These are phyloP conservation scores for Schwanniomyces vanrijiae DNA, from an alignment of 805 yeast species.

Conservation along the genomic window DNA sequence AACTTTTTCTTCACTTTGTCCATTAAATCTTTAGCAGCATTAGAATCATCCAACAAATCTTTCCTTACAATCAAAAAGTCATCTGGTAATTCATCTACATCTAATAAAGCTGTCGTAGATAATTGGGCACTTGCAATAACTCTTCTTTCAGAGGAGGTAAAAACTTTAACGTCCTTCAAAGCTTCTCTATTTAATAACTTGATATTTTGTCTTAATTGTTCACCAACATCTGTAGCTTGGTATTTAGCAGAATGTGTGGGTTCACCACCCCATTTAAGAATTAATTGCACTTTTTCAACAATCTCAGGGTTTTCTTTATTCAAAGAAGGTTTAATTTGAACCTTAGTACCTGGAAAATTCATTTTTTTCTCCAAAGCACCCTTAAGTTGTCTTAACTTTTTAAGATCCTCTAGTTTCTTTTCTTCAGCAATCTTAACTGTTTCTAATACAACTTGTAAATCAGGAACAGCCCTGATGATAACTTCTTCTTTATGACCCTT, in stretches of 20 bases:
- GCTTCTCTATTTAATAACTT: slow-evolving; percentile 82
- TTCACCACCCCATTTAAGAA: slow-evolving; percentile 99
- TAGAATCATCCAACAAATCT: slow-evolving; percentile 91
- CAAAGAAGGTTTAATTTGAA: slow-evolving; percentile 89
- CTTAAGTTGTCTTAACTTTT: slow-evolving; percentile 72
- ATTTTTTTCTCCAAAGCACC: slow-evolving; percentile 86
- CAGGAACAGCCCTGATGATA: slow-evolving; percentile 86
- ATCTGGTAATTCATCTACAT: slow-evolving; percentile 54
- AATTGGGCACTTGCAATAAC: slow-evolving; percentile 90
- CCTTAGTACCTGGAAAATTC: slow-evolving; percentile 92
- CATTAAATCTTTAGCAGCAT: slow-evolving; percentile 97
- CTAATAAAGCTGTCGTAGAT: slow-evolving; percentile 73
- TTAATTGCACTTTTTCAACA: slow-evolving; percentile 93
- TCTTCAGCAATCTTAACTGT: slow-evolving; percentile 82
- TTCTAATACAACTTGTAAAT: slow-evolving; percentile 79
- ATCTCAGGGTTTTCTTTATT: slow-evolving; percentile 56
- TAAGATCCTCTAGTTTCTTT: slow-evolving; percentile 74
- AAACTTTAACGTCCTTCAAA: slow-evolving; percentile 80
- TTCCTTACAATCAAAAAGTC: slow-evolving; percentile 81
- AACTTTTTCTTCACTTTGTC: slow-evolving; percentile 96
- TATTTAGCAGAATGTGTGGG: slow-evolving; percentile 96
- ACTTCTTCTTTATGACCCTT: slow-evolving; percentile 97
- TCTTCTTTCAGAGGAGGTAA: slow-evolving; percentile 91
- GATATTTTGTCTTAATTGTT: slow-evolving; percentile 89
- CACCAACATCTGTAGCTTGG: slow-evolving; percentile 95